These are phyloP conservation scores for Lactarius tabidus DNA, from an alignment of 768 basidiomycete genomes.

Conservation along the genomic window DNA sequence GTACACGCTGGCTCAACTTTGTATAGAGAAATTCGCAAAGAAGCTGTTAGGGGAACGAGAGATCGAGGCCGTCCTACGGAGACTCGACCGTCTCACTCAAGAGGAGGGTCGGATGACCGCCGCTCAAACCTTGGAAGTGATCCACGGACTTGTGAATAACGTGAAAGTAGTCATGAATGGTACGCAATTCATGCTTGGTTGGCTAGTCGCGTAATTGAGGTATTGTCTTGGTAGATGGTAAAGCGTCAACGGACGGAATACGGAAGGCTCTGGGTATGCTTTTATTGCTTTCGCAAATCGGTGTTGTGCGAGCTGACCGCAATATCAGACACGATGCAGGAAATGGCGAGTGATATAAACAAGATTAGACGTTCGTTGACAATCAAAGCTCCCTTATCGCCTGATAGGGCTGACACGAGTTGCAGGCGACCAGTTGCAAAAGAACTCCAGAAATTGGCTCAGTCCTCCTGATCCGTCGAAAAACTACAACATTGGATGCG, in stretches of 20 bases:
- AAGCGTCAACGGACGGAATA: not conserved
- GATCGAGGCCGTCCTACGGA: not conserved
- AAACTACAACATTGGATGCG: too few relatives aligned
- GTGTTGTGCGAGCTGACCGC: not conserved
- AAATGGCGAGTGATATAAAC: not conserved
- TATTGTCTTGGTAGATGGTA: not conserved
- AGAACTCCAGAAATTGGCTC: too few relatives aligned
- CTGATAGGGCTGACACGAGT: too few relatives aligned
- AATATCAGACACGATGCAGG: not conserved
- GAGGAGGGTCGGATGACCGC: slow-evolving; percentile 1
- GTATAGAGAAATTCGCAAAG: slow-evolving; percentile 1
- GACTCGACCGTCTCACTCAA: not conserved
- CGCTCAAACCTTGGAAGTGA: not conserved
- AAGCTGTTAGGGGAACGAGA: slow-evolving; percentile 9
- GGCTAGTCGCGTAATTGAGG: not conserved
- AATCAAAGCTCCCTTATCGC: too few relatives aligned
- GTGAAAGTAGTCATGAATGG: slow-evolving; percentile 5
- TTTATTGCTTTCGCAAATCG: not conserved
- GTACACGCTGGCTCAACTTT: not conserved
- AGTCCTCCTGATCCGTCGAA: too few relatives aligned
- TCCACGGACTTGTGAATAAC: not conserved
- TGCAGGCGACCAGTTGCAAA: too few relatives aligned
- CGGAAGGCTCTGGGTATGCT: not conserved
- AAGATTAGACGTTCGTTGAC: not conserved
- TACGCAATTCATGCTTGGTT: not conserved